A percentile compares a stretch with the other conserved stretches of the same genome.
These are phyloP conservation scores for Meyerozyma smithsonii DNA, from an alignment of 1,139 yeast genomes.

Conservation along the genomic window DNA sequence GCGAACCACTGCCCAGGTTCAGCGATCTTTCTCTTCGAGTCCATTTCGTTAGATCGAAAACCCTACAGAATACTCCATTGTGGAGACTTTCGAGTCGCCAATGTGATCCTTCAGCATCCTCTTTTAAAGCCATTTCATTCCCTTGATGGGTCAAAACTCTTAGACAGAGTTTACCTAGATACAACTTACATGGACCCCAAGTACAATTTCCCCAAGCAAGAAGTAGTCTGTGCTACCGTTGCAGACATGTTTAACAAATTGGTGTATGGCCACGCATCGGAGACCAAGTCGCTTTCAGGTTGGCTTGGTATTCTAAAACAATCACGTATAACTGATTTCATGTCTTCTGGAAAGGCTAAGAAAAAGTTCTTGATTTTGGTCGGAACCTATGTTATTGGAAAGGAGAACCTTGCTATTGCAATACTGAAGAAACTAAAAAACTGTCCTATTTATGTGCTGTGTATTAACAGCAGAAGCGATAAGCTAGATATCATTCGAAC, in stretches of 20 bases:
- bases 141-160: conserved; percentile 5
- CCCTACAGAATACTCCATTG: conserved; percentile 60
- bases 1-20: conserved; percentile 99
- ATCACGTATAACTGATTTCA: conserved; percentile 44
- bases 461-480: conserved; percentile 45
- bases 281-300: conserved; percentile 7
- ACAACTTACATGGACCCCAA: conserved; percentile 81
- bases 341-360: conserved; percentile 19
- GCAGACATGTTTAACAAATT: conserved; percentile 49
- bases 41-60: conserved; percentile 24
- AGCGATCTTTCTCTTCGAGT: conserved; percentile 69
- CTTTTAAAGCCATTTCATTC: conserved; percentile 29
- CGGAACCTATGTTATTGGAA: conserved; percentile 93
- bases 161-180: conserved; percentile 69
- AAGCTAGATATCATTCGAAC: conserved; percentile 39
- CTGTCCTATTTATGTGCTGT: conserved; percentile 47
- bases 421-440: conserved; percentile 50
- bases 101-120: conserved; percentile 36
- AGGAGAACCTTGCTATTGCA: conserved; percentile 74
- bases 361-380: conserved; percentile 57
- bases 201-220: conserved; percentile 76
- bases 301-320: conserved; percentile 39
- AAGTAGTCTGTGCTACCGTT: conserved; percentile 55
- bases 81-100: conserved; percentile 82
- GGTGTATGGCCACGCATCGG: conserved; percentile 25